phyloP scores from a whole-genome alignment of 2,329 filamentous ascomycete genomes.

The Diaporthe amygdali region DNA sequence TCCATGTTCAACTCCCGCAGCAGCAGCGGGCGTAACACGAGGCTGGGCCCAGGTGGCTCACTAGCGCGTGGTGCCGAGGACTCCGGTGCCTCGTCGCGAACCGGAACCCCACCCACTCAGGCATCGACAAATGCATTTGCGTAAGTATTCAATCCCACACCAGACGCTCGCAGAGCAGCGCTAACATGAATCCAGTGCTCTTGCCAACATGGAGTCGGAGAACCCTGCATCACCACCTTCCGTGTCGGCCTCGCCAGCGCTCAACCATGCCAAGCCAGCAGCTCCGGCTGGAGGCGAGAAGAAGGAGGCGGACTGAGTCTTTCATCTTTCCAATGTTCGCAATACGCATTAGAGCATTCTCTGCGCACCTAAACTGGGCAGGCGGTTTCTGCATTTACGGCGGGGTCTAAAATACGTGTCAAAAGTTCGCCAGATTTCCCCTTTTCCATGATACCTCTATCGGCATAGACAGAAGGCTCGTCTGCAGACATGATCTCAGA shows the following conservation, averaged over 20 bases:
- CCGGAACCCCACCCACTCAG: slow-evolving; percentile 79
- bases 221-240: slow-evolving; percentile 74
- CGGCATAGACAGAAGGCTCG: slow-evolving; percentile 49
- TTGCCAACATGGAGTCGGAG: slow-evolving; percentile 67
- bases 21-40: slow-evolving; percentile 75
- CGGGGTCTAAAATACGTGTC: slow-evolving; percentile 50
- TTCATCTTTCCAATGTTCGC: slow-evolving; percentile 36
- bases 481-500: slow-evolving; percentile 33
- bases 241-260: slow-evolving; percentile 67
- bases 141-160: slow-evolving; percentile 57
- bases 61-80: slow-evolving; percentile 80
- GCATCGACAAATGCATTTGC: slow-evolving; percentile 82
- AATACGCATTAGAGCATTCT: slow-evolving; percentile 50
- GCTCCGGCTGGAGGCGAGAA: slow-evolving; percentile 43
- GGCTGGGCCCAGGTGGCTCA: slow-evolving; percentile 76
- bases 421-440: slow-evolving; percentile 51
- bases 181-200: slow-evolving; percentile 51
- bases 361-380: slow-evolving; percentile 54
- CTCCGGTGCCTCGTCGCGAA: slow-evolving; percentile 86
- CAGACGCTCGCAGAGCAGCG: background rate
- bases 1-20: slow-evolving; percentile 89
- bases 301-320: slow-evolving; percentile 56
- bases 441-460: slow-evolving; percentile 54
- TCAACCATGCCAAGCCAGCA: slow-evolving; percentile 67
- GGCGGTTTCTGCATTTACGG: slow-evolving; percentile 54